Evolutionary conservation across 2,329 filamentous ascomycete genomes (phyloP).

Genomic region (Nemania sp.): DNA sequence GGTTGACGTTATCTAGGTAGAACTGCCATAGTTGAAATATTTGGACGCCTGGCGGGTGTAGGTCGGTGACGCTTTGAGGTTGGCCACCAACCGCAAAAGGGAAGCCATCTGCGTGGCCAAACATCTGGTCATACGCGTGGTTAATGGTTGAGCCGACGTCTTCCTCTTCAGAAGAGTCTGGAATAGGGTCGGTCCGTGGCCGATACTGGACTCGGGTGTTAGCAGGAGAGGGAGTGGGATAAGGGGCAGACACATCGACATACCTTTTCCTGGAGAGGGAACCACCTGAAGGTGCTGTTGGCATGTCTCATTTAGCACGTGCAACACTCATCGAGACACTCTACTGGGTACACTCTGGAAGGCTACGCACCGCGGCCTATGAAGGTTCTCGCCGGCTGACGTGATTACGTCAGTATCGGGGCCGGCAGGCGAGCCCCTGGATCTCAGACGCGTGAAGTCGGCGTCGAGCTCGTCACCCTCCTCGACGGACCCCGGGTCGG

Average conservation of each 20-base stretch:
- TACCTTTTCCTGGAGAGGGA: constrained; percentile 58
- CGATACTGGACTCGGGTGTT: constrained; percentile 48
- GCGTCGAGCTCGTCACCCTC: constrained; percentile 61
- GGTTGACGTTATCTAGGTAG: constrained; percentile 71
- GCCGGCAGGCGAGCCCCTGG: constrained; percentile 54
- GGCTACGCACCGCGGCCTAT: constrained; percentile 36
- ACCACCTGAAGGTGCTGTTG: constrained; percentile 50
- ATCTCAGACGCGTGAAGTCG: constrained; percentile 54
- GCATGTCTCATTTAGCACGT: constrained; percentile 21
- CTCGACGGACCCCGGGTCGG: constrained; percentile 46
- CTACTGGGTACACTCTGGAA: not conserved
- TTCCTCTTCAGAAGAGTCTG: constrained; percentile 61
- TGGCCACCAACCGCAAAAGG: constrained; percentile 58
- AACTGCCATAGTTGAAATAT: constrained; percentile 70
- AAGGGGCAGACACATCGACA: constrained; percentile 12
- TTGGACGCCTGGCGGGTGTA: constrained; percentile 59
- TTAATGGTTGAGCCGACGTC: constrained; percentile 58
- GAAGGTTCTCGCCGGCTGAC: constrained; percentile 35
- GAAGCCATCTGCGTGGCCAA: constrained; percentile 58
- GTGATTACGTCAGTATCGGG: constrained; percentile 42
- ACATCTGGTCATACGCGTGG: constrained; percentile 63
- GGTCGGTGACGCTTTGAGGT: constrained; percentile 47
- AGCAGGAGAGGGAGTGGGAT: constrained; percentile 18
- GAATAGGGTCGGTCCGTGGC: constrained; percentile 50
- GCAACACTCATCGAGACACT: constrained; percentile 10